Evolutionary conservation across 495 filamentous ascomycete genomes (phyloP).

Genomic region (Neurospora sp.): DNA sequence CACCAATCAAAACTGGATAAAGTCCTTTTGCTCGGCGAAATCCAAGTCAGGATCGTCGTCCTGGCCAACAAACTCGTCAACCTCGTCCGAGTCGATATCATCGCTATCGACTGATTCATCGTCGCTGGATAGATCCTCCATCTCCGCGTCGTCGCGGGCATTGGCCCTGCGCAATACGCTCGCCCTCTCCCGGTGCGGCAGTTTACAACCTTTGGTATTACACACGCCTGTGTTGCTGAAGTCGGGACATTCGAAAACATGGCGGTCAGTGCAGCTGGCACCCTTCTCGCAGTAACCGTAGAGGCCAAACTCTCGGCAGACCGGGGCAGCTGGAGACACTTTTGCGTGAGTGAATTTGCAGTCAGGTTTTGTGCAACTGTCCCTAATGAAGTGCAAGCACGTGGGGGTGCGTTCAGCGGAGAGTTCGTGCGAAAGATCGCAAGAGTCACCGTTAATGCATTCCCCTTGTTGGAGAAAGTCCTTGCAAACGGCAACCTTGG

Average conservation of each 20-base stretch:
- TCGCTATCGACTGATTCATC: conserved; percentile 71
- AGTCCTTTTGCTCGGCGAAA: conserved; percentile 36
- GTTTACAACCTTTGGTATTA: conserved; percentile 69
- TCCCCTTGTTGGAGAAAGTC: conserved; percentile 70
- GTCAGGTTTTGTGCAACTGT: conserved; percentile 77
- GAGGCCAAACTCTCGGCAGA: conserved; percentile 76
- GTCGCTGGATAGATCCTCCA: conserved; percentile 75
- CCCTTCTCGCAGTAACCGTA: conserved; percentile 90
- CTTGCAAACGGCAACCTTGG: conserved; percentile 87
- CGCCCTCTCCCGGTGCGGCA: conserved; percentile 84
- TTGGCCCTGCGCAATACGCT: conserved; percentile 44
- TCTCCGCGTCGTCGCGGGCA: conserved; percentile 40
- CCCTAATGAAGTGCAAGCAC: conserved; percentile 84
- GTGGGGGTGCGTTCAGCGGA: conserved; percentile 75
- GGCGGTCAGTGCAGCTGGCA: conserved; percentile 64
- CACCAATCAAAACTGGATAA: conserved; percentile 32
- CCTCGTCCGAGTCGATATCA: conserved; percentile 81
- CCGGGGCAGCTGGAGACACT: conserved; percentile 68
- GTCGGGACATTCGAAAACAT: conserved; percentile 85
- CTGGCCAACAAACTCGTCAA: conserved; percentile 57
- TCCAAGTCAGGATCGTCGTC: conserved; percentile 29
- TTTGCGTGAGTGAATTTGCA: conserved; percentile 87
- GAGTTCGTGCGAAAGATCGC: conserved; percentile 88
- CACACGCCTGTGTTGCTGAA: conserved; percentile 86
- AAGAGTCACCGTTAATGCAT: conserved; percentile 70